A percentile compares a stretch with the other conserved stretches of the same genome.
These are phyloP conservation scores for Penicillium vulpinum DNA, from an alignment of 2,329 filamentous ascomycete species.

Conservation along the genomic window DNA sequence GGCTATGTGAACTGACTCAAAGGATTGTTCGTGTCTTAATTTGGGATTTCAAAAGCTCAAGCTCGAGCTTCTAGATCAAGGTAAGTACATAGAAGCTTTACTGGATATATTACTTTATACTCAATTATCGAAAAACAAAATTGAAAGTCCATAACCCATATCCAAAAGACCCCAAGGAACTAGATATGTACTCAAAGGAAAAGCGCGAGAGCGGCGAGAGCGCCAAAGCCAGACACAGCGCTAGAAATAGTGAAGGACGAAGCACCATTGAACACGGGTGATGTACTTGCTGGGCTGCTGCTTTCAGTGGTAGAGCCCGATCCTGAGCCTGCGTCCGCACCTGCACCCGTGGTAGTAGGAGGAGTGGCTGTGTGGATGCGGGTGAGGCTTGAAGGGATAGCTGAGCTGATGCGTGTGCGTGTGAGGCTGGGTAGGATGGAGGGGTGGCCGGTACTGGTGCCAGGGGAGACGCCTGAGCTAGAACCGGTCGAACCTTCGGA, in stretches of 20 bases:
- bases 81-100: not conserved
- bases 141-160: not conserved
- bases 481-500: not conserved
- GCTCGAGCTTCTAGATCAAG: not conserved
- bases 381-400: not conserved
- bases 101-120: not conserved
- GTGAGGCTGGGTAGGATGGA: not conserved
- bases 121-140: not conserved
- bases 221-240: not conserved
- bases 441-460: not conserved
- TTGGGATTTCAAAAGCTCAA: not conserved
- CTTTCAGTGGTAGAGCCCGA: not conserved
- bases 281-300: not conserved
- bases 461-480: not conserved
- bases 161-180: not conserved
- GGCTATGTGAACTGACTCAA: not conserved
- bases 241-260: not conserved
- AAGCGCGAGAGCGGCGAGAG: not conserved
- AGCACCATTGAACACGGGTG: slow-evolving; percentile 3
- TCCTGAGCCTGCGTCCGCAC: not conserved
- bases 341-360: not conserved
- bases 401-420: not conserved
- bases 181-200: not conserved
- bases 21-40: not conserved
- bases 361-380: not conserved